phyloP scores from a whole-genome alignment of 192 early-diverging fungal species.

The Coemansia sp. region DNA sequence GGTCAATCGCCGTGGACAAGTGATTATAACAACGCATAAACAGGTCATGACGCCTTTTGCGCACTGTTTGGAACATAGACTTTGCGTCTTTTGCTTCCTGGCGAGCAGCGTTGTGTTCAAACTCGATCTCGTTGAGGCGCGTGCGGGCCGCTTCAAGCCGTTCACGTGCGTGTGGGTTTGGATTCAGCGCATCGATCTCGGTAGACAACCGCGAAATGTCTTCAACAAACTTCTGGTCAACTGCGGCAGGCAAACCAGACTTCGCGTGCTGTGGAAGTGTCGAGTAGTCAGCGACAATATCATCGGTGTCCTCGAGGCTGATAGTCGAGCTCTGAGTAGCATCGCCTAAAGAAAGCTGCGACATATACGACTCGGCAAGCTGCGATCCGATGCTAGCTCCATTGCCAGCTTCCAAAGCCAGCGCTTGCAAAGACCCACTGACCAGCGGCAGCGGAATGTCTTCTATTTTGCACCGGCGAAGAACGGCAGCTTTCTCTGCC shows the following conservation, averaged over 20 bases:
- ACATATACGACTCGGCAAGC: slow-evolving; percentile 39
- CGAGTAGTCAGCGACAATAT: slow-evolving; percentile 42
- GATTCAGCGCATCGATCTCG: slow-evolving; percentile 81
- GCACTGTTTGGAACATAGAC: slow-evolving; percentile 76
- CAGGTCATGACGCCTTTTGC: slow-evolving; percentile 63
- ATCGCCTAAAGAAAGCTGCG: slow-evolving; percentile 48
- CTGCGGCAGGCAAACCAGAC: slow-evolving; percentile 15
- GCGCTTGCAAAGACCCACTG: slow-evolving; percentile 70
- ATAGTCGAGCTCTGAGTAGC: slow-evolving; percentile 40
- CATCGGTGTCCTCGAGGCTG: slow-evolving; percentile 26
- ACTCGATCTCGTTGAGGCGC: slow-evolving; percentile 75
- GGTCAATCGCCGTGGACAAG: slow-evolving; percentile 88
- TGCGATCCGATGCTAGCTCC: slow-evolving; percentile 42
- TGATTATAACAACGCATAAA: slow-evolving; percentile 88
- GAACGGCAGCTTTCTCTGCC: slow-evolving; percentile 75
- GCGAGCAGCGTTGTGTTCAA: slow-evolving; percentile 81
- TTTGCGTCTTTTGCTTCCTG: slow-evolving; percentile 79
- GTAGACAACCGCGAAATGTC: slow-evolving; percentile 31
- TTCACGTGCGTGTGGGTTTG: slow-evolving; percentile 89
- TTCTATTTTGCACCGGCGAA: slow-evolving; percentile 89
- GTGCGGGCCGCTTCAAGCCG: slow-evolving; percentile 81
- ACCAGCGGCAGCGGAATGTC: slow-evolving; percentile 86
- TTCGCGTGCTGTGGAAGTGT: slow-evolving; percentile 31
- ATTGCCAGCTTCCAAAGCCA: slow-evolving; percentile 64
- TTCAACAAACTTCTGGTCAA: slow-evolving; percentile 39